Percentiles rank a stretch among this genome's conserved stretches.
These are phyloP conservation scores for Penicillium sp. DNA, from an alignment of 2,329 filamentous ascomycete genomes.

Conservation along the genomic window DNA sequence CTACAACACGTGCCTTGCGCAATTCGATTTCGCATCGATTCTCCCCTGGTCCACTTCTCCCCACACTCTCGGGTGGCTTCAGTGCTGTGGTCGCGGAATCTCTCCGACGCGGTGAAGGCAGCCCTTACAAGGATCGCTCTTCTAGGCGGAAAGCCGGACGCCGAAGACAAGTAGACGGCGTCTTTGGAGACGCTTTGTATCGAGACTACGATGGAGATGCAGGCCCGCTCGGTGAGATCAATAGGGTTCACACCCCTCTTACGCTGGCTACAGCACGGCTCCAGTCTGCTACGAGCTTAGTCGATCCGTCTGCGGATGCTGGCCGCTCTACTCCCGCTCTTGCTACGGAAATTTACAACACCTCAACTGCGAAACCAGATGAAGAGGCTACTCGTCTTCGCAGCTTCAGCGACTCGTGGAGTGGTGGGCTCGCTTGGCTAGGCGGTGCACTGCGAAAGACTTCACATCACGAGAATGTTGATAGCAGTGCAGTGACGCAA, in stretches of 20 bases:
- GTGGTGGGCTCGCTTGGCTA: conserved; percentile 37
- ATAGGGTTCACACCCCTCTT: conserved; percentile 18
- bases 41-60: conserved; percentile 59
- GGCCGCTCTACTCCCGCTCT: conserved; percentile 26
- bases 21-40: conserved; percentile 55
- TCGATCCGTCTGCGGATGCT: conserved; percentile 18
- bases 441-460: conserved; percentile 32
- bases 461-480: background rate
- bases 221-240: conserved; percentile 17
- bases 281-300: conserved; percentile 26
- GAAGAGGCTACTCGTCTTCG: conserved; percentile 30
- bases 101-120: conserved; percentile 58
- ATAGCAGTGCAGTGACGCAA: conserved; percentile 13
- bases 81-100: conserved; percentile 66
- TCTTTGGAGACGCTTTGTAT: conserved; percentile 20
- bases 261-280: conserved; percentile 27
- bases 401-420: conserved; percentile 42
- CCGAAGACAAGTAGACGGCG: conserved; percentile 30
- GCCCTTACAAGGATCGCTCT: conserved; percentile 35
- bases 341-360: conserved; percentile 14
- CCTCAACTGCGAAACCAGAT: conserved; percentile 7
- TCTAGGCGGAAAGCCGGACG: conserved; percentile 25
- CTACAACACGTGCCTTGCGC: conserved; percentile 39
- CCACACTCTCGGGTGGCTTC: conserved; percentile 61
- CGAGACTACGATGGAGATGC: conserved; percentile 20